Percentiles rank a stretch among this genome's conserved stretches.
Evolutionary conservation across 768 basidiomycete species (phyloP).

Genomic region (Gymnopilus junonius): DNA sequence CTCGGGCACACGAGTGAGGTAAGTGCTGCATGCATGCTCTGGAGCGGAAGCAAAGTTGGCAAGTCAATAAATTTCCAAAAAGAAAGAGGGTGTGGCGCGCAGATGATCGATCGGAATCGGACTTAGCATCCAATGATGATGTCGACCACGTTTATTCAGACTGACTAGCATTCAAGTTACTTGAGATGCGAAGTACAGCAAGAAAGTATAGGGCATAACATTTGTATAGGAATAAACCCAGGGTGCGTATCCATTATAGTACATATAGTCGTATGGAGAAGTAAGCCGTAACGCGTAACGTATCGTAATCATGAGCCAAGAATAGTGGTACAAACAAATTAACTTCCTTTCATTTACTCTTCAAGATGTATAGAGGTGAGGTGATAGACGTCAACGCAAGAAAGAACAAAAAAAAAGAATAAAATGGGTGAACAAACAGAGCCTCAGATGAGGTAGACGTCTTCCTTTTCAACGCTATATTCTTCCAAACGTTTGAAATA

Average conservation of each 20-base stretch:
- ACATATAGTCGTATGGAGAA: neutral
- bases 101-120: neutral
- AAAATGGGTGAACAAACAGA: neutral
- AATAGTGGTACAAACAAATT: slow-evolving; percentile 11
- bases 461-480: slow-evolving; percentile 59
- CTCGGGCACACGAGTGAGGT: neutral
- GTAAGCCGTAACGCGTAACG: neutral
- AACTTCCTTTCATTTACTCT: slow-evolving; percentile 1
- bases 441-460: slow-evolving; percentile 63
- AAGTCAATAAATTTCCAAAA: neutral
- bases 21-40: neutral
- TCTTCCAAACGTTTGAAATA: slow-evolving; percentile 57
- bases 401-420: slow-evolving; percentile 1
- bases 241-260: neutral
- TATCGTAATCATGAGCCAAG: neutral
- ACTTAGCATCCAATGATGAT: neutral
- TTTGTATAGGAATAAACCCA: neutral
- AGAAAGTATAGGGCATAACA: neutral
- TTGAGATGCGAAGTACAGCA: neutral
- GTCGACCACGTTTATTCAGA: neutral
- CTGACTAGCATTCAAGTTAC: no score
- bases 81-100: neutral
- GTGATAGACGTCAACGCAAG: slow-evolving; percentile 2
- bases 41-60: slow-evolving; percentile 4
- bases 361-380: neutral